Percentiles rank a stretch among this genome's conserved stretches.
Conservation (phyloP, 352 stramenopile genomes). For the Phytophthora meadii region DNA sequence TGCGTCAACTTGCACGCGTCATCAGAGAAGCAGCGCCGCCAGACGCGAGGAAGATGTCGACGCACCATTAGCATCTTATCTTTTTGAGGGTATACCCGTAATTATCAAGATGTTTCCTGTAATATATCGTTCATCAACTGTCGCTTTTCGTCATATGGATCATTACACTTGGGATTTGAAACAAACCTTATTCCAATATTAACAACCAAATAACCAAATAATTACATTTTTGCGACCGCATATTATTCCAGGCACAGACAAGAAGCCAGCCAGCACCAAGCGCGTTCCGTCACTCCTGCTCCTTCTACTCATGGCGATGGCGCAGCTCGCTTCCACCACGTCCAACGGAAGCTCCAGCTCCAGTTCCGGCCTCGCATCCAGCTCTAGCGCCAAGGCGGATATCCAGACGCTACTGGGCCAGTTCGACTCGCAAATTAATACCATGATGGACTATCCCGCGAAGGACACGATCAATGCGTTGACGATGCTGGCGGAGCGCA, state of each 20-base stretch:
- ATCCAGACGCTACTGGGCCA: conserved; percentile 70
- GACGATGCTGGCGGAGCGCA: conserved; percentile 84
- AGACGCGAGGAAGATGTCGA: not conserved
- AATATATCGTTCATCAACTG: conserved; percentile 1
- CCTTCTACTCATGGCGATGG: conserved; percentile 50
- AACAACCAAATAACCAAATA: not conserved
- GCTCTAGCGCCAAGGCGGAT: conserved; percentile 24
- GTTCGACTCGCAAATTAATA: conserved; percentile 88
- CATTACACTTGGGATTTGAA: not conserved
- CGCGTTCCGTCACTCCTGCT: not conserved
- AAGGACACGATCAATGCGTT: conserved; percentile 91
- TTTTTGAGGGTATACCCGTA: not conserved
- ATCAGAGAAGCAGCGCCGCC: conserved; percentile 9
- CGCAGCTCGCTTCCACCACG: conserved; percentile 46
- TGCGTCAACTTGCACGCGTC: conserved; percentile 60
- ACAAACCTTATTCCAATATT: not conserved
- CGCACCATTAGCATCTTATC: not conserved
- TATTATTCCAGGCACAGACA: conserved; percentile 28
- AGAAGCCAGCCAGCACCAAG: conserved; percentile 33
- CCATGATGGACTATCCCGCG: conserved; percentile 87
- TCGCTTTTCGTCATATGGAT: not conserved
- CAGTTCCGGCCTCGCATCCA: not conserved
- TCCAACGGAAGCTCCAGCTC: not conserved
- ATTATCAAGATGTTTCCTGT: conserved; percentile 2
- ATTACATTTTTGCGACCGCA: not conserved